Evolutionary conservation across 1,284 basidiomycete genomes (phyloP), one percentile per base, ranked within the genome.

Genomic region (Sanguinoderma infundibulare): DNA sequence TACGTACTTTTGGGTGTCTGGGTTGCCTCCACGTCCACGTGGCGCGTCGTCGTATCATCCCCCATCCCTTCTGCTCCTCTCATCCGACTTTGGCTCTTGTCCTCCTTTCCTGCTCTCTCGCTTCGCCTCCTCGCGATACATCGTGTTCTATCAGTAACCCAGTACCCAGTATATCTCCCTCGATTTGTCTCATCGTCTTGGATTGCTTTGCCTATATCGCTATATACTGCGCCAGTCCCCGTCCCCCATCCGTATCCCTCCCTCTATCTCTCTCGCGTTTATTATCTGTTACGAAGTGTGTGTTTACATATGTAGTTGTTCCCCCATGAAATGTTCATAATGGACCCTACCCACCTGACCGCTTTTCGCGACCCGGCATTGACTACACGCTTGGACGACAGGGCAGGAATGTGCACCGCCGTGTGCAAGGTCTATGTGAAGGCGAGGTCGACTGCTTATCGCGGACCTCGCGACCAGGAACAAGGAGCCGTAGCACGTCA

Each of bases 171-270:
- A 46, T 47, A 47, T 12, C 52, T 32, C 20, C 42, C 42, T 42
- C 59, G 55, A 60, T 35, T 57, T 55, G 54, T 58, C 54, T 44
- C 56, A 55, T 55, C 46, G 46, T 61, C 57, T 44, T 55, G 55
- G 62, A 61, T 61, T 61, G 62, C 61, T 64, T 61, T 64, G 47
- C 56, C 61, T 67, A 64, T 67, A 67, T 67, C 62, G 60, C 65
- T 67, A 63, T 59, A 59, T 36, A 47, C 53, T 36, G 44, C 22
- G n/a, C n/a, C n/a, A n/a, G 14, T 39, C 38, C 38, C 34, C 36
- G 14, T 38, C 38, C 49, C 53, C 30, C 40, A 34, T 6, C 52
- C 20, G 26, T 53, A 49, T 32, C 24, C 58, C 54, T 51, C 53
- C 49, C 26, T 28, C 28, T 42, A 28, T 44, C 34, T 54, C 40